These are phyloP conservation scores for Cynara cardunculus DNA, from an alignment of 129 eudicot species.

Conservation along the genomic window DNA sequence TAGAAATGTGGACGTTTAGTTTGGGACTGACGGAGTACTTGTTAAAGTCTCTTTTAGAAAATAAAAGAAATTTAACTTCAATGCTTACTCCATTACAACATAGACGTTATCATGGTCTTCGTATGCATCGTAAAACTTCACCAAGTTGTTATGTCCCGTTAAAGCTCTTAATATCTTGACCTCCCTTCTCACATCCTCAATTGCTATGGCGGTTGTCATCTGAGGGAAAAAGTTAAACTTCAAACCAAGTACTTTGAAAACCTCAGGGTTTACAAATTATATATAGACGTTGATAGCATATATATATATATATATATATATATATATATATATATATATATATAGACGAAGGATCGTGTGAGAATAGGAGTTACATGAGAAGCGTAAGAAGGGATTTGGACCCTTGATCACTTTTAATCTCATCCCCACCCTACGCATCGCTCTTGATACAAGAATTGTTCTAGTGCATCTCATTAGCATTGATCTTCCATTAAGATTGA, in stretches of 20 bases:
- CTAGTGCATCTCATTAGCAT: too few relatives aligned
- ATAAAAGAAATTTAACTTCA: background rate
- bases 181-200: constrained; percentile 92
- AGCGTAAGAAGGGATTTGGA: too few relatives aligned
- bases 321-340: too few relatives aligned
- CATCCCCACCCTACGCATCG: too few relatives aligned
- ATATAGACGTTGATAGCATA: background rate
- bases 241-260: background rate
- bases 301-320: background rate
- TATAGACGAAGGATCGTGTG: too few relatives aligned
- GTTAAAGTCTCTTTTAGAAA: background rate
- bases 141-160: constrained; percentile 75
- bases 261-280: background rate
- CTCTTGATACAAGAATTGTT: too few relatives aligned
- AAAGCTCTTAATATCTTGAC: constrained; percentile 81
- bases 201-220: constrained; percentile 97
- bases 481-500: too few relatives aligned
- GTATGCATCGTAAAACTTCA: constrained; percentile 75
- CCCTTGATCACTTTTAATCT: too few relatives aligned
- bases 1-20: background rate
- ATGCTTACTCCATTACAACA: constrained; percentile 91
- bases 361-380: too few relatives aligned
- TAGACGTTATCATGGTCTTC: constrained; percentile 85
- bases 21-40: background rate
- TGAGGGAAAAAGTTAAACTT: constrained; percentile 16